A percentile compares a stretch with the other conserved stretches of the same genome.
Evolutionary conservation across 2,329 filamentous ascomycete genomes (phyloP).

Genomic region (Pyricularia sp.): DNA sequence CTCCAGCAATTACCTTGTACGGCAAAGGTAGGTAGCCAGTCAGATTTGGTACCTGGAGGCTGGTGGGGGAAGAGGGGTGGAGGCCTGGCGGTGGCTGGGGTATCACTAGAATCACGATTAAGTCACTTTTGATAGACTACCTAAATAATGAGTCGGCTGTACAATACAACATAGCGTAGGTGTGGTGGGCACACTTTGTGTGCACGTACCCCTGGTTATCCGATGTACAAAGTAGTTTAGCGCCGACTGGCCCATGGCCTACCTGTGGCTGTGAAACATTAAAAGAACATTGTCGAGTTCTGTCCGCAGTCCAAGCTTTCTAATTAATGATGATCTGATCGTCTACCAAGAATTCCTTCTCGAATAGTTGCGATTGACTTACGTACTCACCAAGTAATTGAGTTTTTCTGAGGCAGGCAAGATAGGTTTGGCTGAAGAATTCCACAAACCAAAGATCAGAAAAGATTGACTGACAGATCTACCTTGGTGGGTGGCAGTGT

Average conservation of each 20-base stretch:
- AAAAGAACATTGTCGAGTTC: neutral
- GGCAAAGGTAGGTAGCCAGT: neutral
- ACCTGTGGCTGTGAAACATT: neutral
- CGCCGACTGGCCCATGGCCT: neutral
- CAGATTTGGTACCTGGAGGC: neutral
- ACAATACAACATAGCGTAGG: neutral
- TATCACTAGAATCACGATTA: neutral
- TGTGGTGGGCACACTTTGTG: neutral
- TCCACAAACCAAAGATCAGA: neutral
- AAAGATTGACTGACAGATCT: neutral
- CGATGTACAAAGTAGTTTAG: neutral
- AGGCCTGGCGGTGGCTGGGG: neutral
- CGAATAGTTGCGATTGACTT: neutral
- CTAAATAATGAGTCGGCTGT: neutral
- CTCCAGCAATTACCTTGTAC: neutral
- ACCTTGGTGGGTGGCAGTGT: neutral
- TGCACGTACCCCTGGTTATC: neutral
- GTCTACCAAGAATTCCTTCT: neutral
- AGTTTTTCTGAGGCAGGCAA: neutral
- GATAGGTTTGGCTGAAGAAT: neutral
- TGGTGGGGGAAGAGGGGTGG: neutral
- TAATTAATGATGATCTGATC: neutral
- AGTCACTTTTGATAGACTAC: neutral
- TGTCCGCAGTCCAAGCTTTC: neutral
- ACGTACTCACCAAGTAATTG: neutral